phyloP scores from a whole-genome alignment of 2,329 filamentous ascomycete genomes.

The Triangularia setosa region DNA sequence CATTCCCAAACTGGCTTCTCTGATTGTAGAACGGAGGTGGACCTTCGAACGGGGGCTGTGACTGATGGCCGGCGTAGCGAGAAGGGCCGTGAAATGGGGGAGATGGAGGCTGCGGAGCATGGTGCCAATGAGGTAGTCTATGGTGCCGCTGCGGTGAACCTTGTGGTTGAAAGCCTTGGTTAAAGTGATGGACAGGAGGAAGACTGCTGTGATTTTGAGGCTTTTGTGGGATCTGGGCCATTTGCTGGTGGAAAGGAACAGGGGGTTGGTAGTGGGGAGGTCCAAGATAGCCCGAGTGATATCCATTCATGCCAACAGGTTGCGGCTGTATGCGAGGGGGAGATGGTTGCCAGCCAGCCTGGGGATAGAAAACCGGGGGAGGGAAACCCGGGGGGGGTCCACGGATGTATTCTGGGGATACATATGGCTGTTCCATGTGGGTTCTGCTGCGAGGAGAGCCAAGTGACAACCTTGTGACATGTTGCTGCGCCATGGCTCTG shows the following conservation, averaged over 20 bases:
- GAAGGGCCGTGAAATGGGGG: neutral
- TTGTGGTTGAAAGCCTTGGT: neutral
- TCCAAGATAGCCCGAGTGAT: neutral
- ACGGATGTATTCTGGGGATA: neutral
- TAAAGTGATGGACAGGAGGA: neutral
- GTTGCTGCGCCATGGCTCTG: neutral
- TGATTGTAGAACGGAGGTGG: neutral
- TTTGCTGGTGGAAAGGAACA: neutral
- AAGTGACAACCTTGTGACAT: neutral
- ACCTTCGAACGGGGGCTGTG: neutral
- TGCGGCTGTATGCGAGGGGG: neutral
- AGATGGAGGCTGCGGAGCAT: neutral
- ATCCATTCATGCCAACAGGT: neutral
- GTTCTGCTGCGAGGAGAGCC: neutral
- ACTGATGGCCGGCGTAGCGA: neutral
- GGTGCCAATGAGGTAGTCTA: neutral
- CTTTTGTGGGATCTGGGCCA: neutral
- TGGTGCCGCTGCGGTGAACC: neutral
- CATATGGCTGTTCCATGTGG: neutral
- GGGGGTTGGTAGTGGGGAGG: neutral
- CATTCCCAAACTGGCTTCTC: neutral
- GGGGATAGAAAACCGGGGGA: neutral
- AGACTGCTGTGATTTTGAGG: neutral
- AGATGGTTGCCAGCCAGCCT: neutral
- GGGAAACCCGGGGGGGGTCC: neutral